Percentiles rank a stretch among this genome's conserved stretches.
These are phyloP conservation scores for Fagopyrum tataricum DNA, from an alignment of 148 eudicot species.

Conservation along the genomic window DNA sequence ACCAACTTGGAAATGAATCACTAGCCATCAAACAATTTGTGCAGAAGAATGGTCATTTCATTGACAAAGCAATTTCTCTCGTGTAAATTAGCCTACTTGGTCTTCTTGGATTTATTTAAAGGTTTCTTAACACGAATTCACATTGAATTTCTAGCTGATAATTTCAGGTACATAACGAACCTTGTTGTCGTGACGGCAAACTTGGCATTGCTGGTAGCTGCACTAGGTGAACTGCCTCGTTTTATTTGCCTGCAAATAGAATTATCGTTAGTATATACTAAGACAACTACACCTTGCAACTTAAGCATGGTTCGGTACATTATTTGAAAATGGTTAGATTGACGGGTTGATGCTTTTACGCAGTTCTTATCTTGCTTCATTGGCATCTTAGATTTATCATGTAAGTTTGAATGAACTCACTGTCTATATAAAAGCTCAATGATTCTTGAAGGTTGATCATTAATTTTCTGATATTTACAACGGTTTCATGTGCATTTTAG, in stretches of 20 bases:
- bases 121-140: neutral
- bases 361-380: slow-evolving; percentile 59
- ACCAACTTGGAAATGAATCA: slow-evolving; percentile 43
- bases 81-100: slow-evolving; percentile 30
- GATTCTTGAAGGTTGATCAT: neutral
- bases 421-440: no score
- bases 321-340: slow-evolving; percentile 21
- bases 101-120: neutral
- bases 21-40: slow-evolving; percentile 32
- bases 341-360: slow-evolving; percentile 31
- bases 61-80: slow-evolving; percentile 34
- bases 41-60: slow-evolving; percentile 24
- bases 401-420: slow-evolving; percentile 29
- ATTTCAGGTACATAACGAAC: slow-evolving; percentile 47
- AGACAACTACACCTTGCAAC: neutral
- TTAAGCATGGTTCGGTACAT: neutral
- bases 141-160: neutral
- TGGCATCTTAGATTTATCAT: slow-evolving; percentile 60
- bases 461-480: neutral
- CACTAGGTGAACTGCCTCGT: slow-evolving; percentile 39
- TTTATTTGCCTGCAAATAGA: slow-evolving; percentile 6
- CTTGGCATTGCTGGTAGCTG: slow-evolving; percentile 38
- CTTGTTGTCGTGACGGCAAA: slow-evolving; percentile 44
- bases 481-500: neutral
- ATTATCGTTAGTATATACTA: neutral